Evolutionary conservation across 805 yeast genomes (phyloP).

Genomic region (Yamadazyma ubonensis): DNA sequence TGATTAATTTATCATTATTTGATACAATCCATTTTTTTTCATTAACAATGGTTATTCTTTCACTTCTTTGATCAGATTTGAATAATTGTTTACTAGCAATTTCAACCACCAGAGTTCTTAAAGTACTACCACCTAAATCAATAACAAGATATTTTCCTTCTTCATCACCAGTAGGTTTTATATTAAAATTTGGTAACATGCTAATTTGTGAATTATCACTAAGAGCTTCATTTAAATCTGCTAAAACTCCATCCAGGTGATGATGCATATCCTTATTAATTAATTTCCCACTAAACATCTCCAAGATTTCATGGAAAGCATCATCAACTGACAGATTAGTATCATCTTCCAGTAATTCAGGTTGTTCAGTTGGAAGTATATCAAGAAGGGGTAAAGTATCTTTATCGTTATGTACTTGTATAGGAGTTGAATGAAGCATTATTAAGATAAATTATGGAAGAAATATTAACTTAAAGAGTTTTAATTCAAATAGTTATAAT

Average conservation of each 20-base stretch:
- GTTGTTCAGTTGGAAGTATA: not conserved
- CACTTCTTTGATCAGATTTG: constrained; percentile 17
- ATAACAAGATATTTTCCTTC: constrained; percentile 43
- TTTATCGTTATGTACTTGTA: not conserved
- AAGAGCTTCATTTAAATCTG: constrained; percentile 32
- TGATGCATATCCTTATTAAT: constrained; percentile 3
- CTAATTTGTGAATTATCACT: constrained; percentile 25
- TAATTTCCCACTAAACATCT: constrained; percentile 10
- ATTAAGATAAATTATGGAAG: not conserved
- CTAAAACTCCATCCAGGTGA: constrained; percentile 22
- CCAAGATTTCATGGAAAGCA: constrained; percentile 6
- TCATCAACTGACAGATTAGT: constrained; percentile 6
- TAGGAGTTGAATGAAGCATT: constrained; percentile 2
- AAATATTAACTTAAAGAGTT: too few relatives aligned
- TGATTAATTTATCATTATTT: constrained; percentile 39
- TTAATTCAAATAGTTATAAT: too few relatives aligned
- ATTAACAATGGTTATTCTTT: constrained; percentile 26
- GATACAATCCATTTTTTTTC: constrained; percentile 40
- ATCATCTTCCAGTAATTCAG: constrained; percentile 7
- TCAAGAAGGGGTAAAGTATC: constrained; percentile 2
- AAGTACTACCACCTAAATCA: constrained; percentile 60
- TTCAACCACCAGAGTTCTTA: constrained; percentile 41
- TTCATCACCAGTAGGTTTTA: constrained; percentile 37
- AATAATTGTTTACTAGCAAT: constrained; percentile 16
- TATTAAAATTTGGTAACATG: constrained; percentile 42